Base-by-base conservation (phyloP, 2,329 filamentous ascomycete genomes). In the Lizonia empirigonia region DNA sequence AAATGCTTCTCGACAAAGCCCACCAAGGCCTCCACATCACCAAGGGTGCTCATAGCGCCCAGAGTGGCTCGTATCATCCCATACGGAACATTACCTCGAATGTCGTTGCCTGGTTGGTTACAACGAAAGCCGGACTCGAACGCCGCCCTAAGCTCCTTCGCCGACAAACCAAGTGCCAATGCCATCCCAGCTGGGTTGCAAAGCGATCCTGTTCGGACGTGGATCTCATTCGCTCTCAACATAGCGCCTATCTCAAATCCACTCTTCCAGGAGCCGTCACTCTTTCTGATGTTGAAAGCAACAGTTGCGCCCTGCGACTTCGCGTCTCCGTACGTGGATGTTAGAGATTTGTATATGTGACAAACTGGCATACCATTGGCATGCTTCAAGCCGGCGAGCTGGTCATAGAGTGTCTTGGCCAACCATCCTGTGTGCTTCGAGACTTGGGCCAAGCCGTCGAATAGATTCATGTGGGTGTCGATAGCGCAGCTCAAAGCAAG, bases 11-110 rank as follows among this genome's bases (percentile, higher is more conserved):
- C 22, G 5, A 50, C 3, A 19, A 54, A 50, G 18, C 18, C 15
- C 33, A 34, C 41, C 16, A 54, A 3, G 13, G 9, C 20, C 20
- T 82, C 76, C 12, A 86, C 76, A 55, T 87, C 85, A 3, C 73
- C 68, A 16, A 76, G 65, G 2, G 81, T 85, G 54, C 80, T 85
- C 82, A 85, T 85, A 10, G 84, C 83, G 0, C 85, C 85, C 2
- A 87, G 72, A 51, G 82, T 85, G 5, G 80, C 81, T 16, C 85
- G 76, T 6, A 86, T 82, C 34, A 87, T 82, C 0, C 85, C 85
- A 20, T 83, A 84, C 1, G 83, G 78, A 36, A 58, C 36, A 0
- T 80, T 78, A 5, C 80, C 78, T 9, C 84, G 78, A 20, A 85
- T 63, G 55, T 82, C 79, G 18, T 78, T 74, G 1, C 80, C 80